Percentiles rank a stretch among this genome's conserved stretches.
These are phyloP conservation scores for Borovskyia barvae DNA, from an alignment of 208 protist species.

Conservation along the genomic window DNA sequence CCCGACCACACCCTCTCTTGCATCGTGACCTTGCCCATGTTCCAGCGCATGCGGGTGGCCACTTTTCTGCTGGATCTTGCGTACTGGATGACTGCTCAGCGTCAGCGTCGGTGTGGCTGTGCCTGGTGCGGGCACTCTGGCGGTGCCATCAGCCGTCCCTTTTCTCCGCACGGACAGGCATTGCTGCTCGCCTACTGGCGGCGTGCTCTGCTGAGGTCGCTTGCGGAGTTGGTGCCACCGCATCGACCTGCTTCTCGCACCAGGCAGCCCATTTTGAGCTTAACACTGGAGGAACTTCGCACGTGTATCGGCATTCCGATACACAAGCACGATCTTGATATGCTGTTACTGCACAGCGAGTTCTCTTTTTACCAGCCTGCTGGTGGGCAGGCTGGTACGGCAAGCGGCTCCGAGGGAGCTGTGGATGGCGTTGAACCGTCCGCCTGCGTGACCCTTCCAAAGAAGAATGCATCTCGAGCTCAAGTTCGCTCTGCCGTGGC, in stretches of 20 bases:
- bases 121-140: conserved; percentile 41
- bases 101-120: conserved; percentile 54
- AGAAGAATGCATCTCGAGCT: too few relatives aligned
- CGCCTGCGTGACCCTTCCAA: too few relatives aligned
- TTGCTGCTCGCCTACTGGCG: conserved; percentile 72
- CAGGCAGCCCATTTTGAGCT: background rate
- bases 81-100: conserved; percentile 49
- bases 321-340: conserved; percentile 34
- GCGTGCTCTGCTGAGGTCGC: conserved; percentile 21
- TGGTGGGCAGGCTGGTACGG: background rate
- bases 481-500: background rate
- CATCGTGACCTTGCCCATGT: conserved; percentile 67
- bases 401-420: too few relatives aligned
- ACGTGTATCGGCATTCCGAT: conserved; percentile 29
- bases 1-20: conserved; percentile 68
- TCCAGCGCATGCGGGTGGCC: conserved; percentile 50
- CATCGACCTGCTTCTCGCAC: conserved; percentile 5
- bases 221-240: conserved; percentile 7
- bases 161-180: conserved; percentile 63
- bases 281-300: conserved; percentile 22
- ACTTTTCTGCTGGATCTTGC: conserved; percentile 64
- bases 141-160: conserved; percentile 58
- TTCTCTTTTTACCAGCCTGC: conserved; percentile 23
- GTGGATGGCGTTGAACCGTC: background rate
- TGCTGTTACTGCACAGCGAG: conserved; percentile 27